Conservation (phyloP, 1,284 basidiomycete species). For the Tylopilus sp. region DNA sequence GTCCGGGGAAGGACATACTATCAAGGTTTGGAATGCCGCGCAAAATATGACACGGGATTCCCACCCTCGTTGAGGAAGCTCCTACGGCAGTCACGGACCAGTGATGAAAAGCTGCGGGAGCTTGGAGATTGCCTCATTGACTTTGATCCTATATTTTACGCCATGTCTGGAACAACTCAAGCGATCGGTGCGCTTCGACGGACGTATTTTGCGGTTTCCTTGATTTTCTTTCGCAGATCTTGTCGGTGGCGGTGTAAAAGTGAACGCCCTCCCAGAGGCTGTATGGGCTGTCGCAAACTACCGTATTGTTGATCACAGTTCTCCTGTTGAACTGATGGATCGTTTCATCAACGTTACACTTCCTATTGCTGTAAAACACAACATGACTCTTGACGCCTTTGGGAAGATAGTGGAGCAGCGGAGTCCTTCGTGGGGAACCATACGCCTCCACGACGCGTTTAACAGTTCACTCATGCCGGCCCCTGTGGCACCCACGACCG, state of each 20-base stretch:
- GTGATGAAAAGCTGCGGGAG: constrained; percentile 26
- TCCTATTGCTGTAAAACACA: constrained; percentile 35
- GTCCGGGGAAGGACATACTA: constrained; percentile 29
- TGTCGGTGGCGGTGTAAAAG: constrained; percentile 45
- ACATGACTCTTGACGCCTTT: constrained; percentile 43
- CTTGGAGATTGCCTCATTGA: constrained; percentile 32
- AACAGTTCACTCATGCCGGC: constrained; percentile 44
- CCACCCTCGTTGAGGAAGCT: constrained; percentile 28
- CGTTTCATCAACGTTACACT: constrained; percentile 33
- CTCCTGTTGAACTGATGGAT: constrained; percentile 32
- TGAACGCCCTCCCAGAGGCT: constrained; percentile 43
- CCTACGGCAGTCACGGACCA: constrained; percentile 26
- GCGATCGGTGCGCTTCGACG: constrained; percentile 36
- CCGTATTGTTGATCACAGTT: constrained; percentile 39
- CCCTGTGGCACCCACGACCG: constrained; percentile 44
- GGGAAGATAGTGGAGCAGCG: constrained; percentile 29
- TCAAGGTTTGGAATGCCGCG: constrained; percentile 25
- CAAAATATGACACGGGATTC: constrained; percentile 28
- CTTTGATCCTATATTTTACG: constrained; percentile 27
- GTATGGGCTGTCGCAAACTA: constrained; percentile 40
- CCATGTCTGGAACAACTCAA: constrained; percentile 43
- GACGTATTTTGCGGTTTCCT: not conserved
- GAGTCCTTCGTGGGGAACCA: constrained; percentile 19
- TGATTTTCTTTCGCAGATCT: constrained; percentile 31
- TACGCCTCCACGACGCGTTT: constrained; percentile 36